Evolutionary conservation across 768 basidiomycete species (phyloP), one percentile per base, ranked within the genome.

Genomic region (Lanmaoa pseudosensibilis): DNA sequence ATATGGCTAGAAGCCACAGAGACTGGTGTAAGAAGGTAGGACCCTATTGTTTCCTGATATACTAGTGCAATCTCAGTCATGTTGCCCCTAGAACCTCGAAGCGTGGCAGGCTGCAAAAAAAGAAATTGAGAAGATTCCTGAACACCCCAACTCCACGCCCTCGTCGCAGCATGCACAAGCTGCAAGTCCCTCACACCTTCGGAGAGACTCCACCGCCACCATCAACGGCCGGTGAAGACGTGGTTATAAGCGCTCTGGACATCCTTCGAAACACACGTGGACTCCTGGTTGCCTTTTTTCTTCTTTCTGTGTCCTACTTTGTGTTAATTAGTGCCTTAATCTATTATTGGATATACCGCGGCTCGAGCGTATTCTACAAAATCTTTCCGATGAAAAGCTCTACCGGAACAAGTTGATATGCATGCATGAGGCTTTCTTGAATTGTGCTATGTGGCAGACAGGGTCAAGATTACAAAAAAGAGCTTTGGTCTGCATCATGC

Each of bases 1-100:
- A 83, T 63, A 88, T 98, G 82, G 91, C 94, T 0, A 81, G 83
- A 64, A 89, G 87, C 52, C 97, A 99, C 71, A 83, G 89, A 48
- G 97, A 98, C 63, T 98, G 95, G 95, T 96, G 94, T 73, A 88
- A 90, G 78, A 92, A 94, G 86, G 96, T 94, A 57, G 34, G 62
- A 50, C 23, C 50, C 54, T 48, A 23, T 37, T 21, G 11, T 51
- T 51, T 54, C 46, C 15, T 54, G 47, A 40, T 52, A 48, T 38
- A n/a, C 38, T 52, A 6, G 48, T 46, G 47, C 52, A 50, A 62
- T 50, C 53, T 70, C 53, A 62, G 55, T 51, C 45, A 27, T 55
- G 57, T 58, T 54, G 32, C 52, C 40, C 47, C 63, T n/a, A 98
- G 96, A 99, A 98, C 74, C 78, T 99, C 48, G 92, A 97, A 67